Percentiles rank a stretch among this genome's conserved stretches.
Conservation (phyloP, 495 filamentous ascomycete genomes). For the Penicillium longicatenatum region DNA sequence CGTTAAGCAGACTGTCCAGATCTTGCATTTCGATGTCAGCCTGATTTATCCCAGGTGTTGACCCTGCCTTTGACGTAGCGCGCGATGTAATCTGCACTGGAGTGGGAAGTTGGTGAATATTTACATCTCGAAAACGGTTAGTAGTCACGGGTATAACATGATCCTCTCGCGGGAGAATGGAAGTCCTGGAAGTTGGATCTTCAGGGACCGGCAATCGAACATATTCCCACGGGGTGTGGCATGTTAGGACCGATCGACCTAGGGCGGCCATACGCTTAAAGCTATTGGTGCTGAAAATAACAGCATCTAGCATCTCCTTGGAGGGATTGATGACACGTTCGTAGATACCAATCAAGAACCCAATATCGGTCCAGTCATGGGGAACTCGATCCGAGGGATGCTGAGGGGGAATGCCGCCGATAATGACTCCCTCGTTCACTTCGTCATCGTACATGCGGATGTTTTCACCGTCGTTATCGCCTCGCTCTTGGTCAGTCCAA, state of each 20-base stretch:
- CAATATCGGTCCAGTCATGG: slow-evolving; percentile 21
- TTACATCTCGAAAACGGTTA: neutral
- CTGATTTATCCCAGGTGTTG: neutral
- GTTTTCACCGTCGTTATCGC: slow-evolving; percentile 20
- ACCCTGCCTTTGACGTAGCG: neutral
- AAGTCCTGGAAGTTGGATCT: neutral
- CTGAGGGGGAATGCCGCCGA: slow-evolving; percentile 23
- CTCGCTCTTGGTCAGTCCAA: slow-evolving; percentile 36
- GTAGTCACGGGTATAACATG: neutral
- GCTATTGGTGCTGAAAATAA: neutral
- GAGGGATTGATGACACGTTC: slow-evolving; percentile 38
- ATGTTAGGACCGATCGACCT: neutral
- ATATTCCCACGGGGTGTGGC: neutral
- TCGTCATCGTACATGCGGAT: slow-evolving; percentile 36
- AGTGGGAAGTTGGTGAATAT: neutral
- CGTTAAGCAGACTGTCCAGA: neutral
- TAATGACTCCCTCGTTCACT: slow-evolving; percentile 24
- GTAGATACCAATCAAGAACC: slow-evolving; percentile 36
- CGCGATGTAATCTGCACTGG: neutral
- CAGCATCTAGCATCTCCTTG: slow-evolving; percentile 12
- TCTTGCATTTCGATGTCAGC: neutral
- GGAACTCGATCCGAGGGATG: slow-evolving; percentile 26
- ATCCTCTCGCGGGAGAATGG: neutral
- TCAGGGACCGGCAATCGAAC: neutral
- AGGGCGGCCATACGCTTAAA: neutral